Evolutionary conservation across 148 eudicot genomes (phyloP).

Genomic region (Heliamphora exappendiculata): DNA sequence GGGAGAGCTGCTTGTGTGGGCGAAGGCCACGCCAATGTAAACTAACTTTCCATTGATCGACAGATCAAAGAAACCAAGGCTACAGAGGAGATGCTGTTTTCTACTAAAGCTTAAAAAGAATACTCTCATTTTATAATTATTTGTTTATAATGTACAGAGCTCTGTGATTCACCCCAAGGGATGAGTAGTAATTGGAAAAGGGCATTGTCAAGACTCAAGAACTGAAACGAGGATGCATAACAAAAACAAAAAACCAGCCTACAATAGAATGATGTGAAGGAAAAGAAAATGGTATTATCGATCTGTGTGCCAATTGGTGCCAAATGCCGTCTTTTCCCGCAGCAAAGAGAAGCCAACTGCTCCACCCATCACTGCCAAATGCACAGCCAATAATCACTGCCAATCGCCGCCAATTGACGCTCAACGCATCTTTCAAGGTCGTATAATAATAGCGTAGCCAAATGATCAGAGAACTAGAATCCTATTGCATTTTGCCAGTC

Average conservation of each 20-base stretch:
- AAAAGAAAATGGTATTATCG: background rate
- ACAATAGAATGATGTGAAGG: background rate
- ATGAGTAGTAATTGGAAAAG: too few species aligned
- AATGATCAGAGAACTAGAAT: conserved; percentile 34
- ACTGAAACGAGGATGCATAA: background rate
- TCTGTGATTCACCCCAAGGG: too few species aligned
- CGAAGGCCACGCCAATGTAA: too few species aligned
- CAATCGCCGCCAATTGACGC: background rate
- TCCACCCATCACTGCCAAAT: background rate
- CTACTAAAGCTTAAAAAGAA: background rate
- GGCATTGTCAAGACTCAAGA: background rate
- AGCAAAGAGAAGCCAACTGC: too few species aligned
- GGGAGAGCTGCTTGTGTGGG: too few species aligned
- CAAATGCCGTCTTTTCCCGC: too few species aligned
- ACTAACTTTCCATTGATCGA: too few species aligned
- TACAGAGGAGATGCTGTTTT: background rate
- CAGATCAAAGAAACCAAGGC: background rate
- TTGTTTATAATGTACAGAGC: background rate
- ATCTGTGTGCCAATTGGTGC: background rate
- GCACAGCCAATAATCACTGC: background rate
- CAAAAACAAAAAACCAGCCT: background rate
- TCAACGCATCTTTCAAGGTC: background rate
- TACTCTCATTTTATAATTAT: background rate
- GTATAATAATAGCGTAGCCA: background rate
- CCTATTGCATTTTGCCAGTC: conserved; percentile 51